These are phyloP conservation scores for Coniella lustricola DNA, from an alignment of 2,329 filamentous ascomycete genomes.

Conservation along the genomic window DNA sequence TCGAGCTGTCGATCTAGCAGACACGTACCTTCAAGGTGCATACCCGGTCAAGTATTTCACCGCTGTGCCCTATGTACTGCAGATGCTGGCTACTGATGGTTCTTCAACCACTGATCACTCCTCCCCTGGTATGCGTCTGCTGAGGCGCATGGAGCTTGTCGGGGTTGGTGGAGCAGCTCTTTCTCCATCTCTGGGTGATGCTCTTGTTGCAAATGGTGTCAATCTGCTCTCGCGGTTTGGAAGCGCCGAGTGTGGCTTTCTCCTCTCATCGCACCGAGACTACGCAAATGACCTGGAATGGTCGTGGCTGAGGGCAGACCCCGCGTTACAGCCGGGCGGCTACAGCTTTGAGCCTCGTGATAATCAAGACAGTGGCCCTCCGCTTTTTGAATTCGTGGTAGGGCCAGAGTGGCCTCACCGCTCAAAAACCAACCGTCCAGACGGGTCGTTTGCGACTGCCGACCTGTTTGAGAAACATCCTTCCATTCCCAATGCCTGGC, in stretches of 20 bases:
- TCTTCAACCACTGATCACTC: conserved; percentile 23
- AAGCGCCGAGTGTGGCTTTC: conserved; percentile 59
- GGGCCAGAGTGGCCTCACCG: conserved; percentile 50
- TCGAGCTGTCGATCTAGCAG: conserved; percentile 36
- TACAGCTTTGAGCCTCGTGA: conserved; percentile 40
- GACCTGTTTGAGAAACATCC: conserved; percentile 55
- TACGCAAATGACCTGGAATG: conserved; percentile 49
- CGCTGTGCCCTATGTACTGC: conserved; percentile 52
- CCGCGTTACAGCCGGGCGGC: conserved; percentile 18
- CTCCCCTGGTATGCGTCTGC: conserved; percentile 30
- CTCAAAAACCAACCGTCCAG: conserved; percentile 48
- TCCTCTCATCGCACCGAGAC: conserved; percentile 54
- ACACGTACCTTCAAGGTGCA: conserved; percentile 14
- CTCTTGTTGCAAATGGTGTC: conserved; percentile 41
- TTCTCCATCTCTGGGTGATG: conserved; percentile 43
- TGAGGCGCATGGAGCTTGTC: conserved; percentile 51
- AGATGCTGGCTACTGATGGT: conserved; percentile 36
- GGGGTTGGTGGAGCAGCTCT: conserved; percentile 58
- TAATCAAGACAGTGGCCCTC: conserved; percentile 19
- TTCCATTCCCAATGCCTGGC: conserved; percentile 47
- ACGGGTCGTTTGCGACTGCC: conserved; percentile 56
- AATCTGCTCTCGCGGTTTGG: conserved; percentile 57
- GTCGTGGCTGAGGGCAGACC: conserved; percentile 47
- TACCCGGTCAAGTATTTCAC: conserved; percentile 49
- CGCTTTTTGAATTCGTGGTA: conserved; percentile 48